Percentiles rank a stretch among this genome's conserved stretches.
Conservation (phyloP, 2,329 filamentous ascomycete species). For the Aspergillus caelatus region DNA sequence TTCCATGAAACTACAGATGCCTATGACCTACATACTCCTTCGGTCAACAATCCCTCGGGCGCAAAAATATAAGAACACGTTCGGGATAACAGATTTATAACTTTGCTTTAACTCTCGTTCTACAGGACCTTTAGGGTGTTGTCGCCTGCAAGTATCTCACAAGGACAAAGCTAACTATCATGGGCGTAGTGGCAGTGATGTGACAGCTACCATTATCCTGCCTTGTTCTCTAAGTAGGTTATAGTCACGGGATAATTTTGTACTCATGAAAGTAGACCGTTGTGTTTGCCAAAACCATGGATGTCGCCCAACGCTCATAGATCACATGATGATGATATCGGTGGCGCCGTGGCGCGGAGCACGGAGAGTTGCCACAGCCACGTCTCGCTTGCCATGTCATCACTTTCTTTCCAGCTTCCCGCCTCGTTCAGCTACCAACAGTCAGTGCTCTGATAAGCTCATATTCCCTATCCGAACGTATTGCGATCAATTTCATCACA, state of each 20-base stretch:
- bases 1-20: too few species aligned
- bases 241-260: not conserved
- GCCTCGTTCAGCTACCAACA: conserved; percentile 20
- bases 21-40: too few species aligned
- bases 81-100: too few species aligned
- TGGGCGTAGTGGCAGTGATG: too few species aligned
- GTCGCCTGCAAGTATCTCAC: too few species aligned
- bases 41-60: too few species aligned
- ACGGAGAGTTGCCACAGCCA: conserved; percentile 18
- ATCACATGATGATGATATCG: conserved; percentile 3
- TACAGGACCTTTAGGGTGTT: too few species aligned
- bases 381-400: conserved; percentile 16
- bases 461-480: not conserved
- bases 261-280: not conserved
- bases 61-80: too few species aligned
- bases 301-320: not conserved
- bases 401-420: not conserved
- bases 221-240: not conserved
- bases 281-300: too few species aligned
- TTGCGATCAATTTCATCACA: not conserved
- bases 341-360: conserved; percentile 17
- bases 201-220: too few species aligned
- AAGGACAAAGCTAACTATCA: too few species aligned
- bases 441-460: conserved; percentile 15
- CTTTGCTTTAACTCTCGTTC: too few species aligned